Percentiles rank a stretch among this genome's conserved stretches.
These are phyloP conservation scores for Dryas alaskensis DNA, from an alignment of 306 rosid species.

Conservation along the genomic window DNA sequence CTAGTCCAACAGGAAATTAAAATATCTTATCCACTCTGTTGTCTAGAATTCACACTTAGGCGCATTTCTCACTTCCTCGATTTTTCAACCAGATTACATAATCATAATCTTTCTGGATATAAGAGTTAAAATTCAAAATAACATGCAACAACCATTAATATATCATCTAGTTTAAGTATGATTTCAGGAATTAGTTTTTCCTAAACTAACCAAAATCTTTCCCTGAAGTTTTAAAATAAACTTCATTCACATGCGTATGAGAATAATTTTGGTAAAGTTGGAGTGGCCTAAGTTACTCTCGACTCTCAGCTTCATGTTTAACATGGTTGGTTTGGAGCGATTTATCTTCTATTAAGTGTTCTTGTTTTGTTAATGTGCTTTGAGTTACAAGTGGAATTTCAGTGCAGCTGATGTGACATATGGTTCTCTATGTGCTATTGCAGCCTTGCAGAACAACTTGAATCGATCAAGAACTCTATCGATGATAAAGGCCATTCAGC, in stretches of 20 bases:
- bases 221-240: no score
- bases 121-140: background rate
- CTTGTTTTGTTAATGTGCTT: conserved; percentile 10
- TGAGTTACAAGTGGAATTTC: conserved; percentile 6
- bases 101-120: background rate
- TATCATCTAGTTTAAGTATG: background rate
- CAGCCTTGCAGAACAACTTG: conserved; percentile 94
- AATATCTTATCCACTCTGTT: background rate
- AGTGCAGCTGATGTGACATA: conserved; percentile 5
- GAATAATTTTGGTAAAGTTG: background rate
- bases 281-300: background rate
- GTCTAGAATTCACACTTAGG: background rate
- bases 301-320: conserved; percentile 2
- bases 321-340: background rate
- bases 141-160: background rate
- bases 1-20: background rate
- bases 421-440: conserved; percentile 35
- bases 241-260: background rate
- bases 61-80: background rate
- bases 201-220: background rate
- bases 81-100: background rate
- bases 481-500: conserved; percentile 59
- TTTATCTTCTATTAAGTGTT: background rate
- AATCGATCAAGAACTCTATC: conserved; percentile 66
- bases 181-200: background rate